Base-by-base conservation (phyloP, 306 rosid genomes). In the Hylodesmum podocarpum region DNA sequence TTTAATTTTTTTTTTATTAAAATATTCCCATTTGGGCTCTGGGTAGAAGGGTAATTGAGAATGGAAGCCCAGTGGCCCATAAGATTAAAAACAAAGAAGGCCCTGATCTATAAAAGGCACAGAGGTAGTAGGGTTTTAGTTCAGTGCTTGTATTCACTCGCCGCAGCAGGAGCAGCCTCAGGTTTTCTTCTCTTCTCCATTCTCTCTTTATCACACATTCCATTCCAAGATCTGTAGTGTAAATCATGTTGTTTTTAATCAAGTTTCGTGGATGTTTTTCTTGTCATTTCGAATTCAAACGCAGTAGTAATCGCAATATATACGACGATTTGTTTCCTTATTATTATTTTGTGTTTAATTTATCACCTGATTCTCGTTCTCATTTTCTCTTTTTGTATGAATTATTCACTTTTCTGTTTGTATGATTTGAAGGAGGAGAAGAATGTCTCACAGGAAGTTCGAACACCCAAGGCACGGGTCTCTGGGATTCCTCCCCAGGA, bases 381-480 rank as follows among this genome's bases (percentile, higher is more conserved):
- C 37, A 41, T 43, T 53, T 33, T 8, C 37, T 33, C 34, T 53
- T 33, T 27, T 13, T 24, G 16, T 1, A 8, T 24, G 0, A 53
- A 3, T 58, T 29, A 6, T 4, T 40, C 11, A 8, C 28, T n/a
- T 5, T 37, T 34, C 24, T 61, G 19, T 14, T 3, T 25, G 19
- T 19, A 29, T 31, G n/a, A n/a, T 31, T 24, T 34, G 78, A 19
- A 82, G 85, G 74, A 76, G 76, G 73, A 58, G 71, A 36, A 89
- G 57, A 66, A 92, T 92, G 93, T 92, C 97, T 63, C 97, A 90
- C 89, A 85, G 96, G 89, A 92, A 92, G 89, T 92, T 92, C 78
- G 97, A 92, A 66, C 96, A 92, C 86, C 96, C 93, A 24, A 88
- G 97, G 65, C 97, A 92, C 46, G 97, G 97, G 1, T 92, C 97